These are phyloP conservation scores for Thraustotheca clavata DNA, from an alignment of 352 stramenopile species.

Conservation along the genomic window DNA sequence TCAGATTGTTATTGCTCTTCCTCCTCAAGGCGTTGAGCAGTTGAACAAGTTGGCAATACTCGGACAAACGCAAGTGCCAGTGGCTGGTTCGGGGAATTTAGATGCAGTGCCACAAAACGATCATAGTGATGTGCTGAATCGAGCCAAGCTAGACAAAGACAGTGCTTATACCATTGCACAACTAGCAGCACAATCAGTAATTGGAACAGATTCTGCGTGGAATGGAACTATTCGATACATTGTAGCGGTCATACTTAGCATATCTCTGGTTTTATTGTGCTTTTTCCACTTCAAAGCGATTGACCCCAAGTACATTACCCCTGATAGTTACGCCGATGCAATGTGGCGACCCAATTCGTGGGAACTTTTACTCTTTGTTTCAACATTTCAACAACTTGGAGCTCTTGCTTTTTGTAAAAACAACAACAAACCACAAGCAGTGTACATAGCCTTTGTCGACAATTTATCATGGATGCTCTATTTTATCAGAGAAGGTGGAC, in stretches of 20 bases:
- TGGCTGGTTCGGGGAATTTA: background rate
- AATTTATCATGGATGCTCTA: background rate
- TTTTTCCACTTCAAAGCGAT: slow-evolving; percentile 2
- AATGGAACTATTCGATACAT: background rate
- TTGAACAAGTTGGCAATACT: background rate
- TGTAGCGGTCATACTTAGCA: background rate
- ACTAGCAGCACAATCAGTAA: background rate
- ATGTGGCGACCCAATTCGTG: background rate
- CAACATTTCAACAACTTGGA: background rate
- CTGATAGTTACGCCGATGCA: background rate
- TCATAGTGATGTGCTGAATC: background rate
- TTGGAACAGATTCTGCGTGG: background rate
- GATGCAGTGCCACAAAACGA: background rate
- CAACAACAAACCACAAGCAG: background rate
- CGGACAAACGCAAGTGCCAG: background rate
- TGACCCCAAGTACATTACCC: background rate
- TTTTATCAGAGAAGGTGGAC: background rate
- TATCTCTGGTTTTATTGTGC: background rate
- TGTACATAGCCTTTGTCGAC: background rate
- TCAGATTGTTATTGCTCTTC: background rate
- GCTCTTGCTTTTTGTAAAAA: background rate
- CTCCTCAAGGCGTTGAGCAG: background rate
- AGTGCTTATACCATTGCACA: background rate
- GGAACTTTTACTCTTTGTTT: background rate
- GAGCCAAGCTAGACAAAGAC: background rate